These are phyloP conservation scores for Penicillium sp. DNA, from an alignment of 2,329 filamentous ascomycete species.

Conservation along the genomic window DNA sequence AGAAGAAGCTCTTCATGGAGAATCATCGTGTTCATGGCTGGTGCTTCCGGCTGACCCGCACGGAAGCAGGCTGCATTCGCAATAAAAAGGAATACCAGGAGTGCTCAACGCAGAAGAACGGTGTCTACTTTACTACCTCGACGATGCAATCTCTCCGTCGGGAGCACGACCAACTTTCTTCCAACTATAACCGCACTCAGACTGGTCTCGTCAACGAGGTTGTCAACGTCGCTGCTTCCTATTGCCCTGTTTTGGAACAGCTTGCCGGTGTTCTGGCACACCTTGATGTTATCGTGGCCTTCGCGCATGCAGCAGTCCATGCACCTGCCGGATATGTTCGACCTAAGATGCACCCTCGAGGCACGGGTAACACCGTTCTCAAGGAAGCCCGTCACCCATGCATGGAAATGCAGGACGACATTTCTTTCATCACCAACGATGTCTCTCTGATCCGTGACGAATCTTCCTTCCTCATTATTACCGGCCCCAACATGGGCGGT, in stretches of 20 bases:
- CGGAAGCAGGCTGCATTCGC: slow-evolving; percentile 88
- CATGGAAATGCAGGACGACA: slow-evolving; percentile 98
- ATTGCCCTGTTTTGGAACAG: slow-evolving; percentile 89
- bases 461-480: slow-evolving; percentile 94
- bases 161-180: slow-evolving; percentile 91
- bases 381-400: slow-evolving; percentile 94
- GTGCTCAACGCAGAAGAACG: slow-evolving; percentile 98
- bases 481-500: slow-evolving; percentile 97
- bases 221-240: slow-evolving; percentile 89
- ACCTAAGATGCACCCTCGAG: slow-evolving; percentile 87
- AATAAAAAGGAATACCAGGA: slow-evolving; percentile 91
- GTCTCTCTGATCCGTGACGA: slow-evolving; percentile 77
- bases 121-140: slow-evolving; percentile 94
- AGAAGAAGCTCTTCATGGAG: slow-evolving; percentile 98
- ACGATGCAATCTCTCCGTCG: slow-evolving; percentile 79
- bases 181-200: slow-evolving; percentile 95
- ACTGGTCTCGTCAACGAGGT: slow-evolving; percentile 90
- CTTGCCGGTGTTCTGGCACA: slow-evolving; percentile 88
- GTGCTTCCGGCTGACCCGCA: slow-evolving; percentile 92
- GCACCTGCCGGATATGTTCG: slow-evolving; percentile 90
- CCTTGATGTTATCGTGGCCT: slow-evolving; percentile 91
- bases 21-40: slow-evolving; percentile 95
- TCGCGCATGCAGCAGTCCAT: slow-evolving; percentile 91
- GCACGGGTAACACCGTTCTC: slow-evolving; percentile 85
- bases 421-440: slow-evolving; percentile 98